phyloP scores from a whole-genome alignment of 2,329 filamentous ascomycete species.

The Nothophoma quercina region DNA sequence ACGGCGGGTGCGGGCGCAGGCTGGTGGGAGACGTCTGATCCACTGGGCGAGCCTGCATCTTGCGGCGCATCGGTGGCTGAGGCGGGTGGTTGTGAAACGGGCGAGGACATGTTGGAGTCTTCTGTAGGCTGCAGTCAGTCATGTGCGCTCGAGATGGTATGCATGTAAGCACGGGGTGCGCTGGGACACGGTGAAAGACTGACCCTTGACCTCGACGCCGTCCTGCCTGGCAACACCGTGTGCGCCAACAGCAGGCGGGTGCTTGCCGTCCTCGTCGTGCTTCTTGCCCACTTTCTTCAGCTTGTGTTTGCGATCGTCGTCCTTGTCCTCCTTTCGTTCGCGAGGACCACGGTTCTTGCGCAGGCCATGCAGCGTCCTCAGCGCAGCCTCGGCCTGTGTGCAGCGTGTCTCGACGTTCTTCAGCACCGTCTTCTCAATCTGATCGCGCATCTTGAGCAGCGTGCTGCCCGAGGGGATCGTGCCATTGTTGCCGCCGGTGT shows the following conservation, averaged over 20 bases:
- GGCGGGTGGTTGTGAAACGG: conserved; percentile 52
- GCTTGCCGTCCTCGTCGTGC: conserved; percentile 72
- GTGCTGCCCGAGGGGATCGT: conserved; percentile 65
- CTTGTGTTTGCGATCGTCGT: conserved; percentile 55
- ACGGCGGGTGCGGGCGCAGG: conserved; percentile 67
- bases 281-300: conserved; percentile 74
- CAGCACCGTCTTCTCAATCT: conserved; percentile 66
- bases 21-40: conserved; percentile 65
- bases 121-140: conserved; percentile 33
- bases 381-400: conserved; percentile 73
- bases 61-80: conserved; percentile 65
- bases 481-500: conserved; percentile 64
- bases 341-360: conserved; percentile 68
- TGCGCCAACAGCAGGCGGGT: conserved; percentile 67
- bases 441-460: conserved; percentile 69
- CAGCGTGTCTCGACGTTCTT: conserved; percentile 60
- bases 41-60: conserved; percentile 69
- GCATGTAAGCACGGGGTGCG: too few relatives aligned
- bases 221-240: conserved; percentile 71
- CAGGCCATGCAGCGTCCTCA: conserved; percentile 72
- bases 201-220: conserved; percentile 57
- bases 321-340: conserved; percentile 59
- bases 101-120: conserved; percentile 50
- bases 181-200: conserved; percentile 1
- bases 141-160: background rate